phyloP scores from a whole-genome alignment of 2,329 filamentous ascomycete genomes.

The Chrysoporthe deuterocubensis region DNA sequence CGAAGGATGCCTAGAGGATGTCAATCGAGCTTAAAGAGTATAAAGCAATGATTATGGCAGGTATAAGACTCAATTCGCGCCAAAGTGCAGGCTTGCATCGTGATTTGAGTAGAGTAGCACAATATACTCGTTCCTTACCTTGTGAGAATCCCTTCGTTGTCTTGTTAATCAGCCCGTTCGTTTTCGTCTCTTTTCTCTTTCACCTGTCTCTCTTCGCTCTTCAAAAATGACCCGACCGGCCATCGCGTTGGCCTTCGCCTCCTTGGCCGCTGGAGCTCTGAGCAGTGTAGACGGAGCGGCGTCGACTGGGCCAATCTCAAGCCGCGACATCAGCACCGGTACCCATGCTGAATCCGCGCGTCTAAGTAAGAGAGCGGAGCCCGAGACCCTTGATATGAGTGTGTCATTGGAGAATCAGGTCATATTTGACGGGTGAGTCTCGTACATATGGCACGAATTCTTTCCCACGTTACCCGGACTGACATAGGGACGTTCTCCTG shows the following conservation, averaged over 20 bases:
- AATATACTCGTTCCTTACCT: neutral
- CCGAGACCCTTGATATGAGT: constrained; percentile 9
- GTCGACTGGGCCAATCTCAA: neutral
- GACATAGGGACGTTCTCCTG: neutral
- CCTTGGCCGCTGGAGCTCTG: neutral
- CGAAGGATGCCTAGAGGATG: neutral
- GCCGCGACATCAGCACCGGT: neutral
- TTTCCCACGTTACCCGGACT: neutral
- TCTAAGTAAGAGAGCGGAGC: constrained; percentile 2
- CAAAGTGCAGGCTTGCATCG: neutral
- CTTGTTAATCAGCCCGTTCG: neutral
- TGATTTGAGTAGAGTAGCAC: neutral
- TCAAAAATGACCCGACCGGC: neutral
- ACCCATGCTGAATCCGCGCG: neutral
- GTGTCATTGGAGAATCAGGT: constrained; percentile 15
- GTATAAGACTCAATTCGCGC: neutral
- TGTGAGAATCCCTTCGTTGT: neutral
- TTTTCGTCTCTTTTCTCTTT: neutral
- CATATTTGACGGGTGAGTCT: constrained; percentile 22
- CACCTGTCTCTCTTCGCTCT: neutral
- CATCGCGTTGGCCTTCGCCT: neutral
- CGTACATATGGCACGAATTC: neutral
- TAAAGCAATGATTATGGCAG: neutral
- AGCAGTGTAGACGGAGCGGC: neutral
- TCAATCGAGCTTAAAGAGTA: neutral